These are phyloP conservation scores for Beauveria bassiana DNA, from an alignment of 2,329 filamentous ascomycete genomes.

Conservation along the genomic window DNA sequence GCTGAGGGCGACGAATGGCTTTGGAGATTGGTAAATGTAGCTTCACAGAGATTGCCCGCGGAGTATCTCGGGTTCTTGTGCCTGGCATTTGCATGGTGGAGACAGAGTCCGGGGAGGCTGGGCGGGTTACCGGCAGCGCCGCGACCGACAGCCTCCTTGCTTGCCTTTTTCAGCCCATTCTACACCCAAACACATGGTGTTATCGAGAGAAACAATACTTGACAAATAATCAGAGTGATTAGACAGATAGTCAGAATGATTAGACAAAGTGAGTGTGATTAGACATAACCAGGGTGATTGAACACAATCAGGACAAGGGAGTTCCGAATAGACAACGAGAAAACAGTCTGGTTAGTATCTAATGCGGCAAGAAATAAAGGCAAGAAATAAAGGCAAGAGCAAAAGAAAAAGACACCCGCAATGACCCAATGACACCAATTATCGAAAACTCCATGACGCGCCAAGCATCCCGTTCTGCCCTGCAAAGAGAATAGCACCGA, in stretches of 20 bases:
- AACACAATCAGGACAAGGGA: neutral
- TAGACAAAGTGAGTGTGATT: too few relatives aligned
- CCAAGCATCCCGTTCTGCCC: neutral
- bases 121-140: neutral
- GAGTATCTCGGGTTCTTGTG: slow-evolving; percentile 4
- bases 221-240: too few relatives aligned
- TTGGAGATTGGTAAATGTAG: neutral
- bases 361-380: neutral
- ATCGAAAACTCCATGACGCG: slow-evolving; percentile 1
- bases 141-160: neutral
- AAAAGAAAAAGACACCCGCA: neutral
- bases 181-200: neutral
- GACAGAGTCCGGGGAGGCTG: neutral
- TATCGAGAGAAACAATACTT: too few relatives aligned
- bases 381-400: too few relatives aligned
- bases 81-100: neutral
- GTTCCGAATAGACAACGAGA: too few relatives aligned
- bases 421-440: slow-evolving; percentile 1
- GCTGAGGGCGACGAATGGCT: neutral
- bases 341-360: slow-evolving; percentile 1
- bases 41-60: neutral
- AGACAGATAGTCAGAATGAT: too few relatives aligned
- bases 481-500: neutral
- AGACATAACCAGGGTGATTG: neutral
- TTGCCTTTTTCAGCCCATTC: neutral